phyloP scores from a whole-genome alignment of 306 rosid species.

The Cicer bijugum region DNA sequence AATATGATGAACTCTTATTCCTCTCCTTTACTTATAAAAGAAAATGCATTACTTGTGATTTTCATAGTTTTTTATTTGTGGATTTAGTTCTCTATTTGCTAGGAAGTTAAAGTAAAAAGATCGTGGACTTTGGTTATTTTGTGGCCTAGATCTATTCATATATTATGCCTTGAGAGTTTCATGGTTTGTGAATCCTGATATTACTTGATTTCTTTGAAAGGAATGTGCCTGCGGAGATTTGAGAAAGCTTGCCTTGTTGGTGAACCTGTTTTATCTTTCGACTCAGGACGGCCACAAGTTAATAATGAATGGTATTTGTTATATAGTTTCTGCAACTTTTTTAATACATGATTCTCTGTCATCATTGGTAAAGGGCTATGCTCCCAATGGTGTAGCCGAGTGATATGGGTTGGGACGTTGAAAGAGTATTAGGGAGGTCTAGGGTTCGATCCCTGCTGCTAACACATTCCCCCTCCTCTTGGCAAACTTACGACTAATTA shows the following conservation, averaged over 20 bases:
- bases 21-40: constrained; percentile 26
- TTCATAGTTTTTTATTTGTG: constrained; percentile 37
- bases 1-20: constrained; percentile 25
- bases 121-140: constrained; percentile 12
- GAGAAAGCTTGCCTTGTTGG: constrained; percentile 72
- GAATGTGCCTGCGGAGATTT: constrained; percentile 87
- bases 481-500: no score
- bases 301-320: constrained; percentile 75
- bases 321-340: constrained; percentile 34
- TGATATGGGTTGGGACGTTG: no score
- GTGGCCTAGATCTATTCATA: constrained; percentile 38
- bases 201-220: constrained; percentile 59
- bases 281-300: constrained; percentile 61
- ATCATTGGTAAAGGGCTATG: background rate
- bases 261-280: constrained; percentile 64
- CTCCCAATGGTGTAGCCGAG: no score
- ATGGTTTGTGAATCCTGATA: constrained; percentile 44
- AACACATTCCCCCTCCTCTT: no score
- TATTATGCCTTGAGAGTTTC: constrained; percentile 25
- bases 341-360: constrained; percentile 36
- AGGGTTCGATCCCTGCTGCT: no score
- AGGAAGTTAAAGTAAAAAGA: constrained; percentile 30
- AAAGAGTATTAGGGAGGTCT: no score
- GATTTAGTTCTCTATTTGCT: constrained; percentile 37
- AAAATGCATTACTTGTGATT: constrained; percentile 27